These are phyloP conservation scores for Apiospora hydei DNA, from an alignment of 2,329 filamentous ascomycete genomes.

Conservation along the genomic window DNA sequence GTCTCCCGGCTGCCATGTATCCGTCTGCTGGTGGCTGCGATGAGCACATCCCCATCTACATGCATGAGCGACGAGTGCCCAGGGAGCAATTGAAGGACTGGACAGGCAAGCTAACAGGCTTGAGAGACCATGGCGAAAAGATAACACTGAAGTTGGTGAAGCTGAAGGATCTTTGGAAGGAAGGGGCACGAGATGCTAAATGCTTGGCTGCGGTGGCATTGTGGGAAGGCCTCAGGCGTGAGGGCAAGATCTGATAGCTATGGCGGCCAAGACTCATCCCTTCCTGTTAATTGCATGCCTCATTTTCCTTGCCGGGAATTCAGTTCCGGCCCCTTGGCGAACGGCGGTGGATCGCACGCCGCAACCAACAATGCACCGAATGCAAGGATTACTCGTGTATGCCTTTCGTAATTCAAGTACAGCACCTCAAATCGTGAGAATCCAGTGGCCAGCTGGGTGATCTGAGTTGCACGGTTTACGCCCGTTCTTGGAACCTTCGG, in stretches of 20 bases:
- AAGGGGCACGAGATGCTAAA: constrained; percentile 65
- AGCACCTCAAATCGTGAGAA: not conserved
- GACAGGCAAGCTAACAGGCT: constrained; percentile 64
- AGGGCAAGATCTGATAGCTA: constrained; percentile 34
- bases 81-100: constrained; percentile 59
- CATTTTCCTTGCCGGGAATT: constrained; percentile 4
- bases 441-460: not conserved
- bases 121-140: constrained; percentile 65
- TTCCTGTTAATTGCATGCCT: not conserved
- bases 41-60: constrained; percentile 66
- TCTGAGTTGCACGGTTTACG: not conserved
- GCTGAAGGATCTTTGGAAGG: constrained; percentile 63
- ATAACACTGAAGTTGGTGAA: constrained; percentile 67
- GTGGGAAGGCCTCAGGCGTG: constrained; percentile 62
- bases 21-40: constrained; percentile 67
- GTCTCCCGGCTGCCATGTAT: constrained; percentile 58
- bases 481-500: not conserved
- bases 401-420: not conserved
- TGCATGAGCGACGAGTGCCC: constrained; percentile 60
- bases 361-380: not conserved
- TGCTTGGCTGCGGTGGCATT: constrained; percentile 65
- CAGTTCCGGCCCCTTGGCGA: not conserved
- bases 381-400: not conserved
- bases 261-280: not conserved
- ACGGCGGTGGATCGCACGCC: not conserved